phyloP scores from a whole-genome alignment of 345 rosid genomes.

The Hibiscus mutabilis region DNA sequence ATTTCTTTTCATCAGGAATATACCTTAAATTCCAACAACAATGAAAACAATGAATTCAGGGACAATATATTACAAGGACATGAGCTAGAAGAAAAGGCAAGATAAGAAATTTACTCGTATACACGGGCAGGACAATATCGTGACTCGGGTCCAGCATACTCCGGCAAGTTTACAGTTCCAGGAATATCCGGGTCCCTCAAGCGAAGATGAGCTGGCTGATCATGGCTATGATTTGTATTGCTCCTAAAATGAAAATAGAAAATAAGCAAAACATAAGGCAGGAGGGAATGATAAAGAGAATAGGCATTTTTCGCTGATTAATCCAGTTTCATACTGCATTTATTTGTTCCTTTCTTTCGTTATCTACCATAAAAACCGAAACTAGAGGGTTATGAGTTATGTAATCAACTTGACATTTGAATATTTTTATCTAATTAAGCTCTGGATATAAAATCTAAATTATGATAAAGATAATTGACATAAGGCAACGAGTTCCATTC shows the following conservation, averaged over 20 bases:
- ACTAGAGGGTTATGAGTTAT: not conserved
- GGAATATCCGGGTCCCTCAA: slow-evolving; percentile 66
- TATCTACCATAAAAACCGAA: not conserved
- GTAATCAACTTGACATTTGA: not conserved
- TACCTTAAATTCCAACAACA: slow-evolving; percentile 39
- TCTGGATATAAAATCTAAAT: not conserved
- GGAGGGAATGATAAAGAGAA: not conserved
- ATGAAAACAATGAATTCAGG: slow-evolving; percentile 5
- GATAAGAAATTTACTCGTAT: slow-evolving; percentile 56
- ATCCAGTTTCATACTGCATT: not conserved
- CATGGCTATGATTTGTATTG: slow-evolving; percentile 91
- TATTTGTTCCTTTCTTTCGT: not conserved
- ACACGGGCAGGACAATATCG: slow-evolving; percentile 96
- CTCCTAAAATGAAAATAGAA: slow-evolving; percentile 45
- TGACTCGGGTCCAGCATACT: slow-evolving; percentile 79
- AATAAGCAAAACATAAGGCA: not conserved
- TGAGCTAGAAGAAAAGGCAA: not conserved
- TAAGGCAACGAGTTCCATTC: not conserved
- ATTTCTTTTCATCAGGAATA: slow-evolving; percentile 56
- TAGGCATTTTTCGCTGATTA: not conserved
- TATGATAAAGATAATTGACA: not conserved
- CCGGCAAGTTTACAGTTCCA: slow-evolving; percentile 66
- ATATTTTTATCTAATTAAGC: not conserved
- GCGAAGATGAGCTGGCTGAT: slow-evolving; percentile 85
- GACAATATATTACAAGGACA: slow-evolving; percentile 3